Percentiles rank a stretch among this genome's conserved stretches.
Conservation (phyloP, 2,329 filamentous ascomycete genomes). For the Neopestalotiopsis rosae region DNA sequence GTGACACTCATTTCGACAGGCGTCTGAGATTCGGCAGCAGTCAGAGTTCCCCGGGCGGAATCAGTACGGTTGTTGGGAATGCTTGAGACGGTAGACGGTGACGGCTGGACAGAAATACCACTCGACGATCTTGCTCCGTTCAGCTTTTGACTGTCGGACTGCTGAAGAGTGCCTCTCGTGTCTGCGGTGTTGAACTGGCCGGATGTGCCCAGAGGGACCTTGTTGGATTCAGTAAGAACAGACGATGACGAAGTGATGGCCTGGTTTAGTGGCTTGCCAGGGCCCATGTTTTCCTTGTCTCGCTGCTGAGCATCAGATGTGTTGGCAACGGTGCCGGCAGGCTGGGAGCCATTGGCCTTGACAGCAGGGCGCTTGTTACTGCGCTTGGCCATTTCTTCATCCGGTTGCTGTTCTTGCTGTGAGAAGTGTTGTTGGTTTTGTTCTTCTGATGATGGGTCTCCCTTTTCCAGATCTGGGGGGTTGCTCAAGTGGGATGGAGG, state of each 20-base stretch:
- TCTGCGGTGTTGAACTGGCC: constrained; percentile 26
- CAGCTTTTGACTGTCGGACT: constrained; percentile 25
- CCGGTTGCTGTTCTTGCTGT: constrained; percentile 18
- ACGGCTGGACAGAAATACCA: constrained; percentile 20
- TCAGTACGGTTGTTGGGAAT: background rate
- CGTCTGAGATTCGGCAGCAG: constrained; percentile 14
- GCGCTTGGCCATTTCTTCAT: constrained; percentile 32
- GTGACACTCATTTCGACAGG: constrained; percentile 26
- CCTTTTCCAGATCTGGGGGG: constrained; percentile 9
- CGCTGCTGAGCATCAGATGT: constrained; percentile 11
- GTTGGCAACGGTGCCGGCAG: background rate
- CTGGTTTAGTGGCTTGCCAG: constrained; percentile 15
- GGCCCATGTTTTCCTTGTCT: constrained; percentile 21
- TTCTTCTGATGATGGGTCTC: constrained; percentile 5
- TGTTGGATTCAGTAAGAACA: constrained; percentile 10
- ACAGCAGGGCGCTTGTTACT: constrained; percentile 33
- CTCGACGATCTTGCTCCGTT: constrained; percentile 24
- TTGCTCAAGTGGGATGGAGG: constrained; percentile 4
- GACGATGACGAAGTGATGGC: background rate
- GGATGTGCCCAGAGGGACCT: constrained; percentile 25
- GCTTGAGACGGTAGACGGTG: constrained; percentile 19
- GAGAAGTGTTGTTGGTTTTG: background rate
- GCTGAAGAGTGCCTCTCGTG: constrained; percentile 28
- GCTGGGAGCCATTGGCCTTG: constrained; percentile 23
- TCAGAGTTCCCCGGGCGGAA: constrained; percentile 16